A percentile compares a stretch with the other conserved stretches of the same genome.
Evolutionary conservation across 768 basidiomycete genomes (phyloP).

Genomic region (Lactifluus piperatus): DNA sequence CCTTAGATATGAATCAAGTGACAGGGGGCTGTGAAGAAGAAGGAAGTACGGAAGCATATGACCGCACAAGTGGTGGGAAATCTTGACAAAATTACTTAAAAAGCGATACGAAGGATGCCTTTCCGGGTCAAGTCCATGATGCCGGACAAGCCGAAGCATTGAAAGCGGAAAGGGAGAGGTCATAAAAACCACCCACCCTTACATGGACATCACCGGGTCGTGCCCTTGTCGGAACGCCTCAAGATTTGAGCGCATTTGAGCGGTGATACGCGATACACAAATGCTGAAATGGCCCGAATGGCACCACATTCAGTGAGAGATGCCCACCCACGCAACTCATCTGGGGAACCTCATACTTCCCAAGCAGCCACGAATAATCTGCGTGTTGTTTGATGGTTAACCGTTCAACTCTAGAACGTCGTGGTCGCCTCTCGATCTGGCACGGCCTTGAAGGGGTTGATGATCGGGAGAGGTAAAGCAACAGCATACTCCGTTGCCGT

Average conservation of each 20-base stretch:
- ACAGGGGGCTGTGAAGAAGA: conserved; percentile 4
- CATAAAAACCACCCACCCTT: neutral
- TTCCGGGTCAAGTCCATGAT: neutral
- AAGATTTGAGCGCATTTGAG: conserved; percentile 6
- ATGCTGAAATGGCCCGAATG: conserved; percentile 4
- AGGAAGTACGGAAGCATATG: neutral
- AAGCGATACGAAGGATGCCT: neutral
- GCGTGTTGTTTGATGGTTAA: conserved; percentile 9
- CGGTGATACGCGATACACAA: conserved; percentile 3
- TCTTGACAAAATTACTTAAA: neutral
- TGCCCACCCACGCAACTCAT: neutral
- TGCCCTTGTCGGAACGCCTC: neutral
- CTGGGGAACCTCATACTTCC: conserved; percentile 1
- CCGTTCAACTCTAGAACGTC: neutral
- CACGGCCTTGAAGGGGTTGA: neutral
- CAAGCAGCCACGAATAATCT: neutral
- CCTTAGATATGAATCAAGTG: neutral
- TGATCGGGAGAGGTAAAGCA: too few species aligned
- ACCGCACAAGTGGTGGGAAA: neutral
- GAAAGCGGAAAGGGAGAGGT: neutral
- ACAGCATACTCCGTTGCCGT: too few species aligned
- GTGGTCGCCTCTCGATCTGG: conserved; percentile 3
- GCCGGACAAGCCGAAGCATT: neutral
- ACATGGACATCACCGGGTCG: neutral
- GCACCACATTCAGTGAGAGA: conserved; percentile 1